A percentile compares a stretch with the other conserved stretches of the same genome.
Conservation (phyloP, 495 filamentous ascomycete genomes). For the Neurospora sp. region DNA sequence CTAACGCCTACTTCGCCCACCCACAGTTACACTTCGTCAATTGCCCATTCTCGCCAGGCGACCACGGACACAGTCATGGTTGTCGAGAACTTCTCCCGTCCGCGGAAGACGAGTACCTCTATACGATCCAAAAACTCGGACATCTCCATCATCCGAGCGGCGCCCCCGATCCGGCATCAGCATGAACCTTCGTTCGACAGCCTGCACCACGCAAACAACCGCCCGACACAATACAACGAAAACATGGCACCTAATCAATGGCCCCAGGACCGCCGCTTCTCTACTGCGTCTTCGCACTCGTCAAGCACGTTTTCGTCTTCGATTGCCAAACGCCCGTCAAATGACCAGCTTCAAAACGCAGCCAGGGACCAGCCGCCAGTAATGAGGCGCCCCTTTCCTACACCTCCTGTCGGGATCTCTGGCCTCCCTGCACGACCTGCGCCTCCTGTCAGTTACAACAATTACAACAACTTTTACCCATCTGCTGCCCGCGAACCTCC, state of each 20-base stretch:
- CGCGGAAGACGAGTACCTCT: constrained; percentile 31
- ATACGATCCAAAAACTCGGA: constrained; percentile 31
- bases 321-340: constrained; percentile 24
- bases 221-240: constrained; percentile 9
- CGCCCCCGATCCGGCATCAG: constrained; percentile 14
- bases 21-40: background rate
- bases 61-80: constrained; percentile 12
- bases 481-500: background rate
- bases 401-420: background rate
- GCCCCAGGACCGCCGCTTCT: constrained; percentile 33
- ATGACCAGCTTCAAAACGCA: constrained; percentile 18
- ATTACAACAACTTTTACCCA: background rate
- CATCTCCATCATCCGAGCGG: constrained; percentile 20
- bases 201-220: constrained; percentile 14
- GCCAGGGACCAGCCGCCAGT: constrained; percentile 2
- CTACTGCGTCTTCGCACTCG: constrained; percentile 37
- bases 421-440: background rate
- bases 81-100: constrained; percentile 45
- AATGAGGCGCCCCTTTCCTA: background rate
- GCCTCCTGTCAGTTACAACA: background rate
- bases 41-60: constrained; percentile 2
- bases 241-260: constrained; percentile 13
- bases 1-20: constrained; percentile 9
- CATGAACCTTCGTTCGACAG: constrained; percentile 20
- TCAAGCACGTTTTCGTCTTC: constrained; percentile 31